Percentiles rank a stretch among this genome's conserved stretches.
phyloP scores from a whole-genome alignment of 2,329 filamentous ascomycete species.

The Verticillium dahliae region DNA sequence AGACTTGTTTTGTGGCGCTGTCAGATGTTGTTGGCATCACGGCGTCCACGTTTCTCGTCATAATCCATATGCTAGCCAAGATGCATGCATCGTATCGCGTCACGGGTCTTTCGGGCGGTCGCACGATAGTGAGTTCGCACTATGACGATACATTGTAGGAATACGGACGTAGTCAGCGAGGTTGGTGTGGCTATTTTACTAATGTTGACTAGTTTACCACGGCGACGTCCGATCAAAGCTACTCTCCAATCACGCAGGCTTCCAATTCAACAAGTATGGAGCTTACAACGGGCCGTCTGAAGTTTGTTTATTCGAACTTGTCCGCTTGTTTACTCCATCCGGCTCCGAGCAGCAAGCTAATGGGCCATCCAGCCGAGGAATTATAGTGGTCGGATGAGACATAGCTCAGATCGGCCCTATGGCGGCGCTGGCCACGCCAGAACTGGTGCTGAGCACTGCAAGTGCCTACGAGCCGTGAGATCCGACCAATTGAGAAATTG shows the following conservation, averaged over 20 bases:
- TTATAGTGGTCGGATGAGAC: neutral
- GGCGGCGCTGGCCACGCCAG: neutral
- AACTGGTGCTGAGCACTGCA: neutral
- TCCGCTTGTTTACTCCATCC: neutral
- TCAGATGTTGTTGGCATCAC: neutral
- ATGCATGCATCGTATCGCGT: neutral
- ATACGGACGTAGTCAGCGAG: neutral
- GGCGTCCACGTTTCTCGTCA: neutral
- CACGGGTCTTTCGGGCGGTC: neutral
- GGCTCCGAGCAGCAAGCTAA: neutral
- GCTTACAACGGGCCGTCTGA: neutral
- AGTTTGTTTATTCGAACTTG: neutral
- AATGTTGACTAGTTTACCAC: neutral
- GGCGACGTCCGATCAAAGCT: neutral
- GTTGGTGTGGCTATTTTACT: neutral
- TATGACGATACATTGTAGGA: neutral
- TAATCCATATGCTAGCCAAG: neutral
- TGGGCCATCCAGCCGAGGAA: neutral
- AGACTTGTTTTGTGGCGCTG: neutral
- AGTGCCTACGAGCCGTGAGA: neutral
- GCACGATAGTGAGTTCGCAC: neutral
- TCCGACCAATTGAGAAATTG: neutral
- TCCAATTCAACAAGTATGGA: neutral
- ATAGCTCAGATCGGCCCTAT: neutral
- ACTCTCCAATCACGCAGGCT: no score